These are phyloP conservation scores for Carex cristatella DNA, from an alignment of 176 grass and related monocot species.

Conservation along the genomic window DNA sequence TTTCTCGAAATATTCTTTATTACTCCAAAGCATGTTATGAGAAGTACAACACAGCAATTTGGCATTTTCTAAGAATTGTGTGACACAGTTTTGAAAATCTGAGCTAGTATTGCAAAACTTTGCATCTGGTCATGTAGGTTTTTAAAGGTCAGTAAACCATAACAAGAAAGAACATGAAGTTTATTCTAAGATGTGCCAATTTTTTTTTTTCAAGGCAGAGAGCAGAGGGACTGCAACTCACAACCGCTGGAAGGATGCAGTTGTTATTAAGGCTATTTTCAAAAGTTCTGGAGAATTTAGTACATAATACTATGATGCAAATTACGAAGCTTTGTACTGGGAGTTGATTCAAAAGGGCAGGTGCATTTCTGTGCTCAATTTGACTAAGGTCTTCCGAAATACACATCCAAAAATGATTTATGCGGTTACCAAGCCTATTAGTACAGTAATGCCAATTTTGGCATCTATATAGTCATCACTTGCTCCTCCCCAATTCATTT, in stretches of 20 bases:
- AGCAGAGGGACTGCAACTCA: neutral
- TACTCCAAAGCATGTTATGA: neutral
- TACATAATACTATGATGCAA: neutral
- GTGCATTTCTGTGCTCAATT: neutral
- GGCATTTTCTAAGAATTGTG: no score
- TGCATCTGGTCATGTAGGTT: no score
- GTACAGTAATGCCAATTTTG: neutral
- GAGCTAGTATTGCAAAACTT: no score
- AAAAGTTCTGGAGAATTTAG: neutral
- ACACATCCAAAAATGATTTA: neutral
- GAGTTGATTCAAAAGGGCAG: neutral
- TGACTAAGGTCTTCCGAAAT: neutral
- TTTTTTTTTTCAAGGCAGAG: neutral
- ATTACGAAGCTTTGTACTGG: neutral
- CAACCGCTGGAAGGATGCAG: neutral
- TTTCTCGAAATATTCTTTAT: no score
- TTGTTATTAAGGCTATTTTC: neutral
- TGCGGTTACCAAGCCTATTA: neutral
- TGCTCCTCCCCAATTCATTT: neutral
- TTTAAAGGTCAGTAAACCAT: no score
- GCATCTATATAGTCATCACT: neutral
- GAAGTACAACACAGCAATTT: no score
- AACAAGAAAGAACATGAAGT: neutral
- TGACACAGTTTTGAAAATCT: no score
- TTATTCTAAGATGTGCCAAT: neutral